Conservation (phyloP, 2,329 filamentous ascomycete genomes). For the Metarhizium rileyi region DNA sequence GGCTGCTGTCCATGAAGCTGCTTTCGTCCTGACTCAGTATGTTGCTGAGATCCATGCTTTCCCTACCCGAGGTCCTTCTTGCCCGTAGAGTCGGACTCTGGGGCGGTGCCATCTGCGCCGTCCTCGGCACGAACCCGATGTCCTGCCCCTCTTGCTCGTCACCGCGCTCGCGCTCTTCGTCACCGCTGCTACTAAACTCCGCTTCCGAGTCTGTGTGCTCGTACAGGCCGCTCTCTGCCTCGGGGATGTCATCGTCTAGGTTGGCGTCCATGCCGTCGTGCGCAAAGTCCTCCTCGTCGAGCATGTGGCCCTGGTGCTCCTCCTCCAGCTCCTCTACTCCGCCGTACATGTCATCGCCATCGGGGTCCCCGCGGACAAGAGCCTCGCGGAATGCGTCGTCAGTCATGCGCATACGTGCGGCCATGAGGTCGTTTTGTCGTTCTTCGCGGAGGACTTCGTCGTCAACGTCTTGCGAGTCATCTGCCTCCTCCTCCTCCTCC, state of each 20-base stretch:
- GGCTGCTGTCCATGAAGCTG: slow-evolving; percentile 46
- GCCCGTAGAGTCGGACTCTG: slow-evolving; percentile 27
- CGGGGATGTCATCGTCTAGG: slow-evolving; percentile 61
- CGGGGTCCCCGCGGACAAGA: slow-evolving; percentile 39
- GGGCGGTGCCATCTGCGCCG: slow-evolving; percentile 23
- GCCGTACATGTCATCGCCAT: slow-evolving; percentile 40
- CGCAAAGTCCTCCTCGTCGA: slow-evolving; percentile 53
- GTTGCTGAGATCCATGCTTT: slow-evolving; percentile 48
- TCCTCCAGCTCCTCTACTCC: slow-evolving; percentile 45
- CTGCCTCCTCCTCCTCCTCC: slow-evolving; percentile 30
- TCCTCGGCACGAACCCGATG: slow-evolving; percentile 31
- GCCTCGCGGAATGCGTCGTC: slow-evolving; percentile 55
- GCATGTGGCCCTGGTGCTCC: slow-evolving; percentile 46
- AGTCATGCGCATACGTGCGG: slow-evolving; percentile 41
- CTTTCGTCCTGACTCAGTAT: slow-evolving; percentile 48
- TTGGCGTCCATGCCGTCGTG: slow-evolving; percentile 51
- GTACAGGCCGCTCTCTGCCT: slow-evolving; percentile 54
- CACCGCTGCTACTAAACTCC: slow-evolving; percentile 43
- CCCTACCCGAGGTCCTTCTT: slow-evolving; percentile 20
- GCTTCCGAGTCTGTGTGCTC: slow-evolving; percentile 72
- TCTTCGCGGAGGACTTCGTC: slow-evolving; percentile 32
- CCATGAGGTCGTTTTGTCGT: slow-evolving; percentile 38
- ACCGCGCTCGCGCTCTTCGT: slow-evolving; percentile 10
- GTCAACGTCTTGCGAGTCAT: slow-evolving; percentile 29
- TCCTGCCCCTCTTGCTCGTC: slow-evolving; percentile 14